Evolutionary conservation across 2,329 filamentous ascomycete genomes (phyloP).

Genomic region (Stemphylium vesicarium): DNA sequence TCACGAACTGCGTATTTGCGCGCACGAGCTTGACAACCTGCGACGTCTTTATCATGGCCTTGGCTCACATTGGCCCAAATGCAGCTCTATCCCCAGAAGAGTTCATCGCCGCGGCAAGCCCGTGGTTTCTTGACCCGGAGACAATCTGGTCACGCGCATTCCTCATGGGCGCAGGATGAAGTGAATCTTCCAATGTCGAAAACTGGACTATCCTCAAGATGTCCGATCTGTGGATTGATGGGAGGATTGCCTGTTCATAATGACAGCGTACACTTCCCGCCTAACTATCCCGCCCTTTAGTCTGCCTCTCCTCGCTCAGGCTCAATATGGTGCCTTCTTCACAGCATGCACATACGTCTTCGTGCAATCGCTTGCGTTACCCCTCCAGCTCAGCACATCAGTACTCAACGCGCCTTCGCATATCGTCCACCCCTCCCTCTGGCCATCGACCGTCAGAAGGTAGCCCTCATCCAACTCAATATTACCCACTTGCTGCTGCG

Average conservation of each 20-base stretch:
- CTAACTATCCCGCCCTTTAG: too few species aligned
- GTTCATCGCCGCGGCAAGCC: slow-evolving; percentile 34
- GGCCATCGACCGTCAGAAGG: slow-evolving; percentile 46
- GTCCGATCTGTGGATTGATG: neutral
- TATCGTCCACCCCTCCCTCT: slow-evolving; percentile 49
- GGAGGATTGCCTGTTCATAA: neutral
- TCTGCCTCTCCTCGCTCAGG: neutral
- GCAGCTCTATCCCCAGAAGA: slow-evolving; percentile 37
- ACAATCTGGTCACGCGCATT: slow-evolving; percentile 44
- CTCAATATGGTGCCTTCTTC: slow-evolving; percentile 46
- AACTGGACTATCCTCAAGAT: neutral
- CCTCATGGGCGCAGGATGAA: slow-evolving; percentile 55
- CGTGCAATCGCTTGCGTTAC: slow-evolving; percentile 41
- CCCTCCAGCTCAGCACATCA: slow-evolving; percentile 49
- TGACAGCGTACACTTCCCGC: neutral
- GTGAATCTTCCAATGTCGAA: neutral
- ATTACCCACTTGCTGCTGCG: slow-evolving; percentile 39
- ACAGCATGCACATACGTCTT: slow-evolving; percentile 51
- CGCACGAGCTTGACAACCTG: slow-evolving; percentile 44
- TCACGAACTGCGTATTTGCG: slow-evolving; percentile 35
- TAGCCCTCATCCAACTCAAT: slow-evolving; percentile 46
- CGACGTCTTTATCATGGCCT: slow-evolving; percentile 43
- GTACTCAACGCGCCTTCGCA: slow-evolving; percentile 43
- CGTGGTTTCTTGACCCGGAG: slow-evolving; percentile 45
- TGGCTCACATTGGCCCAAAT: slow-evolving; percentile 30